A percentile compares a stretch with the other conserved stretches of the same genome.
Conservation (phyloP, 129 eudicot genomes). For the Smallanthus sonchifolius region DNA sequence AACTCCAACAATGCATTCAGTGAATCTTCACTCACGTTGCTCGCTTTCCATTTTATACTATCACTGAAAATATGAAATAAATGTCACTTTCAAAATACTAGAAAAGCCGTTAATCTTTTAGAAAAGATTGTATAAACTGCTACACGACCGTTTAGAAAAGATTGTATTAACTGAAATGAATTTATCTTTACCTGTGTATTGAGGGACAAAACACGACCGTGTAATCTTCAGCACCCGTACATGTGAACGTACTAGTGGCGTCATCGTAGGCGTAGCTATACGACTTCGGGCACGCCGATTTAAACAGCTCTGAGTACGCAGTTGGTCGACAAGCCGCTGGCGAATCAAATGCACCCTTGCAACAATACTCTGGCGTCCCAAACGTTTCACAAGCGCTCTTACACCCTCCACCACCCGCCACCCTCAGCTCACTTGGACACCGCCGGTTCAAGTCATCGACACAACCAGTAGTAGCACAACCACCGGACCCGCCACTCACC, state of each 20-base stretch:
- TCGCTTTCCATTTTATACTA: constrained; percentile 21
- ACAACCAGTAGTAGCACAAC: constrained; percentile 59
- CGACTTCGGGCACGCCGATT: constrained; percentile 63
- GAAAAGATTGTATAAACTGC: background rate
- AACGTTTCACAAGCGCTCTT: constrained; percentile 65
- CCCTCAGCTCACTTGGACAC: constrained; percentile 58
- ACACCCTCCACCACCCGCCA: constrained; percentile 55
- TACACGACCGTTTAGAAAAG: background rate
- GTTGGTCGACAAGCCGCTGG: constrained; percentile 64
- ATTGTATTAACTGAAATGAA: background rate
- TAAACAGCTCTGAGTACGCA: constrained; percentile 52
- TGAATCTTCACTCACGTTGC: constrained; percentile 22
- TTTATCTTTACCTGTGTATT: constrained; percentile 32
- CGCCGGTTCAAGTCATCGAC: constrained; percentile 49
- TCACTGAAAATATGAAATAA: background rate
- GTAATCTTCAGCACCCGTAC: constrained; percentile 48
- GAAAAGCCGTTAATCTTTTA: background rate
- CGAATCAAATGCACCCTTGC: constrained; percentile 49
- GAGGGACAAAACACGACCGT: constrained; percentile 57
- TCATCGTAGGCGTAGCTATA: constrained; percentile 77
- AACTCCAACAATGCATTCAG: constrained; percentile 26
- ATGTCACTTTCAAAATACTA: background rate
- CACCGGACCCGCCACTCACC: constrained; percentile 52
- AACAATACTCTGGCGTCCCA: constrained; percentile 57
- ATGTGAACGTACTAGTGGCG: constrained; percentile 65